phyloP scores from a whole-genome alignment of 2,329 filamentous ascomycete genomes.

The Beauveria caledonica region DNA sequence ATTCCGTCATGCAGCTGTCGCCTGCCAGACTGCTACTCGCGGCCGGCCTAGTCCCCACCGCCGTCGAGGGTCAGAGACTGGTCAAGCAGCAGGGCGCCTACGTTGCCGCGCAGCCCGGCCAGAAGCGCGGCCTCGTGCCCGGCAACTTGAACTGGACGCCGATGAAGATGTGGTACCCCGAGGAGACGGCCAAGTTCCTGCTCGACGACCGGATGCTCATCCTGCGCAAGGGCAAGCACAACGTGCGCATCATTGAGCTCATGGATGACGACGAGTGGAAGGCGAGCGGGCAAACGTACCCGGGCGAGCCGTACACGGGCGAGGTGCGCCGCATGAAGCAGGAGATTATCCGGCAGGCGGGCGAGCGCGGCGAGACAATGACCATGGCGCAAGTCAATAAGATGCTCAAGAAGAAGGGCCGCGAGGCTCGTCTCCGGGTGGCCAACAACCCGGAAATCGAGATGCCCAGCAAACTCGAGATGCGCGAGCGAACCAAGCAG shows the following conservation, averaged over 20 bases:
- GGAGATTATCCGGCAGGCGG: slow-evolving; percentile 28
- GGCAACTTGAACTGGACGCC: slow-evolving; percentile 52
- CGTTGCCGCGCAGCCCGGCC: slow-evolving; percentile 45
- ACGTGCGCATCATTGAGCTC: slow-evolving; percentile 53
- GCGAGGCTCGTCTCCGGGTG: slow-evolving; percentile 20
- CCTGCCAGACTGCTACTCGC: slow-evolving; percentile 53
- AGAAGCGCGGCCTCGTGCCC: slow-evolving; percentile 34
- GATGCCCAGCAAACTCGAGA: slow-evolving; percentile 29
- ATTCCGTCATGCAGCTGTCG: slow-evolving; percentile 45
- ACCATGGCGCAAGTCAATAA: slow-evolving; percentile 21
- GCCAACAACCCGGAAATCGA: slow-evolving; percentile 34
- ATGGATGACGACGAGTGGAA: slow-evolving; percentile 48
- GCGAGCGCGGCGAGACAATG: slow-evolving; percentile 21
- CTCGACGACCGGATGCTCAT: slow-evolving; percentile 52
- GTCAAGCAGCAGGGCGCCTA: slow-evolving; percentile 49
- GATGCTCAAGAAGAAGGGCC: slow-evolving; percentile 20
- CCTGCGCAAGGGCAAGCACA: slow-evolving; percentile 56
- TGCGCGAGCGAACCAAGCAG: slow-evolving; percentile 19
- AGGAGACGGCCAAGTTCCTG: slow-evolving; percentile 51
- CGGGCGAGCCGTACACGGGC: slow-evolving; percentile 45
- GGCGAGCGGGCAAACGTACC: slow-evolving; percentile 40
- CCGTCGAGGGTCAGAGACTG: slow-evolving; percentile 51
- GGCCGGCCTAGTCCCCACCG: slow-evolving; percentile 48
- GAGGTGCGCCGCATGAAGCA: slow-evolving; percentile 35
- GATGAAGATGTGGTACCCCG: slow-evolving; percentile 49